Percentiles rank a stretch among this genome's conserved stretches.
Evolutionary conservation across 2,329 filamentous ascomycete species (phyloP).

Genomic region (Ophiostoma sp.): DNA sequence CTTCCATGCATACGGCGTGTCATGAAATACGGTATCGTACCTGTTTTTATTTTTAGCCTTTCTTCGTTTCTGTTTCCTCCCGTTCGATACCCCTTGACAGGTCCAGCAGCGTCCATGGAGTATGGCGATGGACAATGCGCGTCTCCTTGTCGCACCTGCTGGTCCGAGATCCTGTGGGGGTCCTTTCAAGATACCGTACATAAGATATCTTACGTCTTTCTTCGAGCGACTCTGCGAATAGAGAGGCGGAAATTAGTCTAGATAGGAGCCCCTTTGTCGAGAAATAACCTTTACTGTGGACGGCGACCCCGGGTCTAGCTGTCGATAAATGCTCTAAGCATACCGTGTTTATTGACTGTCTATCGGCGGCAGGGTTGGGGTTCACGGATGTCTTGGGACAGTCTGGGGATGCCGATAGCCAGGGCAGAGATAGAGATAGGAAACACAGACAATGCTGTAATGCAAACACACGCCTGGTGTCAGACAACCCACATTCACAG

Average conservation of each 20-base stretch:
- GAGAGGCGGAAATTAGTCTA: too few species aligned
- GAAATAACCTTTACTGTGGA: not conserved
- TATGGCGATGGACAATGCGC: not conserved
- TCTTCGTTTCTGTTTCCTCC: too few species aligned
- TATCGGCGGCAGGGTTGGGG: not conserved
- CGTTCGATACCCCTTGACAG: not conserved
- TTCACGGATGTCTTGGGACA: not conserved
- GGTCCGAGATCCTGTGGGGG: constrained; percentile 4
- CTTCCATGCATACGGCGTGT: not conserved
- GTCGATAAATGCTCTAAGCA: not conserved
- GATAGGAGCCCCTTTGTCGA: too few species aligned
- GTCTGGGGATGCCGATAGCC: not conserved
- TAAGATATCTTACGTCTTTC: too few species aligned
- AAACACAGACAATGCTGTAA: not conserved
- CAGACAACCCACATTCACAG: not conserved
- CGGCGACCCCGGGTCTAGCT: constrained; percentile 12
- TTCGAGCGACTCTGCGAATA: too few species aligned
- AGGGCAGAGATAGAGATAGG: not conserved
- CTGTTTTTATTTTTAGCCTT: not conserved
- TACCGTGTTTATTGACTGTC: not conserved
- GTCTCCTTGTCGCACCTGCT: not conserved
- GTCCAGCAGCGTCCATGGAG: not conserved
- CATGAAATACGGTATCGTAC: too few species aligned
- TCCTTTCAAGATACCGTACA: not conserved
- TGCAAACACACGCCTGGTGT: not conserved